These are phyloP conservation scores for Paecilomyces dactylethromorphus DNA, from an alignment of 2,329 filamentous ascomycete genomes.

Conservation along the genomic window DNA sequence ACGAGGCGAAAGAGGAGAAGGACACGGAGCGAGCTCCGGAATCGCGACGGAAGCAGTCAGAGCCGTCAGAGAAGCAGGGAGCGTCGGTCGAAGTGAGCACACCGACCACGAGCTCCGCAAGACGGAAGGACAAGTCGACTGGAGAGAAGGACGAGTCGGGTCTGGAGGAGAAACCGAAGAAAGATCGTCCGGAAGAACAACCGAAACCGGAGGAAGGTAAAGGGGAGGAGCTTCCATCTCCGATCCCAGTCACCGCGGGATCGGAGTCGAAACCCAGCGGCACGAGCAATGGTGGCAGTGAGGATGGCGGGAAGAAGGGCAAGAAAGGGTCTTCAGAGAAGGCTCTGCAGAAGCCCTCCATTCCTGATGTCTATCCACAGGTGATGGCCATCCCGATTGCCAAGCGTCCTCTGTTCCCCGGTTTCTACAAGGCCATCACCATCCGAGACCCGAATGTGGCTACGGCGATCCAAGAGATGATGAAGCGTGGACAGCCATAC, in stretches of 20 bases:
- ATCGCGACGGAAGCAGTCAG: slow-evolving; percentile 34
- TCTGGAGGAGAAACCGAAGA: slow-evolving; percentile 35
- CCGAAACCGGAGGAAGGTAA: slow-evolving; percentile 36
- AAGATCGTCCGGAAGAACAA: slow-evolving; percentile 24
- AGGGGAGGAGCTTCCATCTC: slow-evolving; percentile 41
- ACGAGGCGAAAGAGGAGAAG: slow-evolving; percentile 43
- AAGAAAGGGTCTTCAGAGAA: slow-evolving; percentile 63
- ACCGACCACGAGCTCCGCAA: slow-evolving; percentile 29
- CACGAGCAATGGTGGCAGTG: slow-evolving; percentile 46
- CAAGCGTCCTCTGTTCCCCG: slow-evolving; percentile 87
- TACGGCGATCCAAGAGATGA: slow-evolving; percentile 88
- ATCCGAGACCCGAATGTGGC: slow-evolving; percentile 90
- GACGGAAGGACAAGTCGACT: slow-evolving; percentile 34
- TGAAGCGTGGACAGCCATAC: slow-evolving; percentile 94
- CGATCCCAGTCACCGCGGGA: slow-evolving; percentile 31
- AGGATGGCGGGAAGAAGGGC: slow-evolving; percentile 64
- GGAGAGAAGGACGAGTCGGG: slow-evolving; percentile 32
- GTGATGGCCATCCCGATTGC: slow-evolving; percentile 96
- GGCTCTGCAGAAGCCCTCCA: slow-evolving; percentile 75
- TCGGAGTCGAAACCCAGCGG: slow-evolving; percentile 48
- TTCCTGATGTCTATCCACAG: slow-evolving; percentile 94
- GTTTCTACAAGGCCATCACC: slow-evolving; percentile 98
- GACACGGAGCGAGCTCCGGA: slow-evolving; percentile 33
- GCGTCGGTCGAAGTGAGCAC: slow-evolving; percentile 19
- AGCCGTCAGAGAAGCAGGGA: slow-evolving; percentile 23